Conservation (phyloP, 495 filamentous ascomycete genomes). For the Massariosphaeria phaeospora region DNA sequence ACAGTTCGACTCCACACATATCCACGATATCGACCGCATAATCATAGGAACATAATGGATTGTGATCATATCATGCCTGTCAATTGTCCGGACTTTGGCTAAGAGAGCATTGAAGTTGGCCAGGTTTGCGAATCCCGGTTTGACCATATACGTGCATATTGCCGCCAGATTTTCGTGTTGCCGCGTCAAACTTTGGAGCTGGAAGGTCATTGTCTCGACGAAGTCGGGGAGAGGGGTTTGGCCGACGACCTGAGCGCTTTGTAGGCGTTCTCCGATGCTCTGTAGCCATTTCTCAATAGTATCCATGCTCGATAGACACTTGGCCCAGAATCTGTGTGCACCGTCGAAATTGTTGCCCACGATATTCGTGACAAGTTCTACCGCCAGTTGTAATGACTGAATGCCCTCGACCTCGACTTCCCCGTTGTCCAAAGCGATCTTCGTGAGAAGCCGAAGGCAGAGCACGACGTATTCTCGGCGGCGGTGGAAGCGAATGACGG, state of each 20-base stretch:
- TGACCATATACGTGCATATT: slow-evolving; percentile 69
- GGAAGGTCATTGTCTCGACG: slow-evolving; percentile 66
- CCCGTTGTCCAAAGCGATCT: slow-evolving; percentile 55
- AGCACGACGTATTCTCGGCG: slow-evolving; percentile 72
- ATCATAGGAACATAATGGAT: slow-evolving; percentile 79
- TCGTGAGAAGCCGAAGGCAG: slow-evolving; percentile 70
- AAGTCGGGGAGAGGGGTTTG: slow-evolving; percentile 53
- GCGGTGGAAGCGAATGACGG: slow-evolving; percentile 80
- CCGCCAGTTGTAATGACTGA: slow-evolving; percentile 45
- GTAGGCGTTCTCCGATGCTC: slow-evolving; percentile 63
- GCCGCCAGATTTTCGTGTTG: slow-evolving; percentile 86
- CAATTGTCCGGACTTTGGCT: slow-evolving; percentile 56
- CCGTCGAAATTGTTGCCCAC: slow-evolving; percentile 13
- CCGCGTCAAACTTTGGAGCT: slow-evolving; percentile 64
- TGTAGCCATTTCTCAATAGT: slow-evolving; percentile 69
- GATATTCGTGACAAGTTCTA: slow-evolving; percentile 21
- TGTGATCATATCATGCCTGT: slow-evolving; percentile 63
- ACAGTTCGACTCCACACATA: slow-evolving; percentile 11
- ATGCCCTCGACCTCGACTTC: slow-evolving; percentile 42
- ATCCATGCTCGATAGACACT: slow-evolving; percentile 67
- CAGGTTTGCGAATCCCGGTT: slow-evolving; percentile 61
- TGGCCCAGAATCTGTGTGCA: slow-evolving; percentile 51
- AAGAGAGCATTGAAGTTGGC: slow-evolving; percentile 70
- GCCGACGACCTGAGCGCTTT: slow-evolving; percentile 64
- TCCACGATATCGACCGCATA: slow-evolving; percentile 29